Percentiles rank a stretch among this genome's conserved stretches.
Evolutionary conservation across 768 basidiomycete species (phyloP).

Genomic region (Cyclocybe cylindracea): DNA sequence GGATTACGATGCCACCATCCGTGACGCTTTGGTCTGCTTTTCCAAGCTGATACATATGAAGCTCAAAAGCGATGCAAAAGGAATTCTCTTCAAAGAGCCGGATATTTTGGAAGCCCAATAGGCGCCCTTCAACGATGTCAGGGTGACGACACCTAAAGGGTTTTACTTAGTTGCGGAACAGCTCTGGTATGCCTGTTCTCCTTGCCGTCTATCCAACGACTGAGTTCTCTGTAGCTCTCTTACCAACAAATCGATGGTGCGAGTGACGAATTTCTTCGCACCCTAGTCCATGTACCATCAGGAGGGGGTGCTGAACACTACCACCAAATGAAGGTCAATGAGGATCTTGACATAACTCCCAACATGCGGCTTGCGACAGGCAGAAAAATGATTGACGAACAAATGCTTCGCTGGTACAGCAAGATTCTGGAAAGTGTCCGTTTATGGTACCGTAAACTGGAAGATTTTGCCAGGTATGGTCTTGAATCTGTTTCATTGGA

Average conservation of each 20-base stretch:
- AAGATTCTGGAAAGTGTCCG: constrained; percentile 94
- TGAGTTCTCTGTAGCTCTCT: constrained; percentile 60
- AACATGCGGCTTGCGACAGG: no score
- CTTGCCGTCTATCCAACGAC: not conserved
- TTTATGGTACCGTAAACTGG: constrained; percentile 89
- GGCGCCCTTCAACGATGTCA: constrained; percentile 95
- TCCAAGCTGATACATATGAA: constrained; percentile 96
- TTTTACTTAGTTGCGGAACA: constrained; percentile 93
- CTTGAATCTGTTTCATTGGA: not conserved
- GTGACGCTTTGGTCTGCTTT: constrained; percentile 85
- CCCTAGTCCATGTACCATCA: constrained; percentile 80
- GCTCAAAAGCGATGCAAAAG: constrained; percentile 87
- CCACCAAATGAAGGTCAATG: constrained; percentile 8
- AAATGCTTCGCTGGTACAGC: constrained; percentile 85
- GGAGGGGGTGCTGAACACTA: constrained; percentile 32
- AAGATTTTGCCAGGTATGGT: constrained; percentile 83
- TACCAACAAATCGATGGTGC: constrained; percentile 89
- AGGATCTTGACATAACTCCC: constrained; percentile 1
- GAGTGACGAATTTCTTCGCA: constrained; percentile 92
- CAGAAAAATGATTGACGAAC: constrained; percentile 74
- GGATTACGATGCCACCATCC: constrained; percentile 87
- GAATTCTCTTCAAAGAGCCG: constrained; percentile 96
- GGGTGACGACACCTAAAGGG: constrained; percentile 83
- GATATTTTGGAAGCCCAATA: constrained; percentile 97
- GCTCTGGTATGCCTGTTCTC: constrained; percentile 66